phyloP scores from a whole-genome alignment of 768 basidiomycete species.

The Cystofilobasidium macerans region DNA sequence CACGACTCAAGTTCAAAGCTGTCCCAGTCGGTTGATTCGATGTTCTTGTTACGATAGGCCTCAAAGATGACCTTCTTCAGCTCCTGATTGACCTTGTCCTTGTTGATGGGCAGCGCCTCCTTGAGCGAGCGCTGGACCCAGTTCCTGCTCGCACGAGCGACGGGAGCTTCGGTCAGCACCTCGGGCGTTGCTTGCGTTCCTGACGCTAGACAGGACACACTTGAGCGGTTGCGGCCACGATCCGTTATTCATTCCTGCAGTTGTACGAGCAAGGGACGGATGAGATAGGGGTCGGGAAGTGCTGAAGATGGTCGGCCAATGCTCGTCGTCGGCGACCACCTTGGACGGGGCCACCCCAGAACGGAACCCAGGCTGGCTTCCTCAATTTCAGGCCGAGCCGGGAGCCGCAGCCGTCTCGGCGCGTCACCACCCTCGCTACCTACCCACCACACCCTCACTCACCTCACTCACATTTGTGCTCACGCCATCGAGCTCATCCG shows the following conservation, averaged over 20 bases:
- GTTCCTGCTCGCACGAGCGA: conserved; percentile 47
- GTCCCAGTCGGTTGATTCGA: conserved; percentile 92
- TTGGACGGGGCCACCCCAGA: no score
- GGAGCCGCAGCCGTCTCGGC: no score
- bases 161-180: neutral
- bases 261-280: no score
- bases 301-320: no score
- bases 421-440: no score
- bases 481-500: no score
- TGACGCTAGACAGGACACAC: conserved; percentile 18
- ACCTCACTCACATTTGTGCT: no score
- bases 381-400: no score
- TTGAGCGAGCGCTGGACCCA: conserved; percentile 92
- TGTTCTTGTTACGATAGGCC: conserved; percentile 67
- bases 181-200: neutral
- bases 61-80: conserved; percentile 84
- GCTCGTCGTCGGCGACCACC: no score
- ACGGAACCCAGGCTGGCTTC: no score
- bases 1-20: conserved; percentile 73
- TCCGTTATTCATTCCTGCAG: conserved; percentile 28
- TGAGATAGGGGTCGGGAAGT: no score
- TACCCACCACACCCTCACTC: no score
- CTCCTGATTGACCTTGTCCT: conserved; percentile 79
- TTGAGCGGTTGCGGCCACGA: conserved; percentile 34
- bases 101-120: conserved; percentile 79